Conservation (phyloP, 2,329 filamentous ascomycete genomes). For the Byssothecium circinans region DNA sequence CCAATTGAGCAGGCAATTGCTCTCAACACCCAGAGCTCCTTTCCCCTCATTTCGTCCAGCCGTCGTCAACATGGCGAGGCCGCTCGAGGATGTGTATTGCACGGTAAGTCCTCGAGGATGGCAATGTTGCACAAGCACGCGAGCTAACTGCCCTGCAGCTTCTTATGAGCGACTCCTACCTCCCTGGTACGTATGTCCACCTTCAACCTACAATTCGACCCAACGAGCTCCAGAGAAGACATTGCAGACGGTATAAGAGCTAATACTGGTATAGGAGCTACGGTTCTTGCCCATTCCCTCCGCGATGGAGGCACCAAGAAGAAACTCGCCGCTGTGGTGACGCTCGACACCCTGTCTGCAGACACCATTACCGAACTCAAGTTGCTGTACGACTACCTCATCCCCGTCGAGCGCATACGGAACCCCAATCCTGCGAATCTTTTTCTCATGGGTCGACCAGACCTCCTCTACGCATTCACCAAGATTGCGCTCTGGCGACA, state of each 20-base stretch:
- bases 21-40: not conserved
- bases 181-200: slow-evolving; percentile 79
- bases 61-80: slow-evolving; percentile 33
- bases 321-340: slow-evolving; percentile 83
- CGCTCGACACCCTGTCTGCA: slow-evolving; percentile 73
- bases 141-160: slow-evolving; percentile 61
- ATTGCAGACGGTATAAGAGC: slow-evolving; percentile 1
- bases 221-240: not conserved
- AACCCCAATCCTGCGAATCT: slow-evolving; percentile 81
- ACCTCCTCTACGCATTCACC: slow-evolving; percentile 90
- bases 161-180: slow-evolving; percentile 86
- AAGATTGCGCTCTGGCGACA: slow-evolving; percentile 95
- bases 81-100: slow-evolving; percentile 64
- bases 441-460: slow-evolving; percentile 85
- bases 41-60: slow-evolving; percentile 1
- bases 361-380: slow-evolving; percentile 78
- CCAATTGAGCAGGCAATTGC: not conserved
- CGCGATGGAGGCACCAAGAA: slow-evolving; percentile 85
- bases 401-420: slow-evolving; percentile 77
- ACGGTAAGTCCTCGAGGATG: slow-evolving; percentile 53
- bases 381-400: slow-evolving; percentile 84
- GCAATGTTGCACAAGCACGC: slow-evolving; percentile 18
- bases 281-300: slow-evolving; percentile 91
- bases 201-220: no score
- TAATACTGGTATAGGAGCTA: slow-evolving; percentile 64